phyloP scores from a whole-genome alignment of 768 basidiomycete species.

The Tricholoma sp. region DNA sequence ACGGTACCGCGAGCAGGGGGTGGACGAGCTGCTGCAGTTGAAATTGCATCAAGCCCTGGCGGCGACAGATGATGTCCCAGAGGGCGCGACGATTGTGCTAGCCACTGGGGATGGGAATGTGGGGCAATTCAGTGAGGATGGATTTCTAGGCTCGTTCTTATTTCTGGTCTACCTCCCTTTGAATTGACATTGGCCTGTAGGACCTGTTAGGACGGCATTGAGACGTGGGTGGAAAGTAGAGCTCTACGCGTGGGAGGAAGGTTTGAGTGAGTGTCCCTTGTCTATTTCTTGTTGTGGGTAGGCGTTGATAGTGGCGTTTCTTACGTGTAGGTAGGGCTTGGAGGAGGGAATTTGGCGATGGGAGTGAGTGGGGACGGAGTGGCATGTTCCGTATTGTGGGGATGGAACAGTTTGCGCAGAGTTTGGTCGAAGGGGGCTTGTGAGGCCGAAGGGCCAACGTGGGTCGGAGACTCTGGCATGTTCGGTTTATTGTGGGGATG shows the following conservation, averaged over 20 bases:
- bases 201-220: conserved; percentile 80
- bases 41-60: conserved; percentile 87
- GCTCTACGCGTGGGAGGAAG: conserved; percentile 87
- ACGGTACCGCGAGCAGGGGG: conserved; percentile 85
- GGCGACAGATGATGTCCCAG: conserved; percentile 56
- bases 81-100: conserved; percentile 78
- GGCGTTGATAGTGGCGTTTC: background rate
- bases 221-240: conserved; percentile 94
- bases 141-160: conserved; percentile 58
- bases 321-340: conserved; percentile 48
- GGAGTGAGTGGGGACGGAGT: conserved; percentile 43
- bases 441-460: background rate
- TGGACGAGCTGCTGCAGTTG: conserved; percentile 91
- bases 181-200: conserved; percentile 11
- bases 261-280: conserved; percentile 66
- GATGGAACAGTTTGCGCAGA: conserved; percentile 63
- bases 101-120: conserved; percentile 94
- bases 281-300: no score
- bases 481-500: no score
- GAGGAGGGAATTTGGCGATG: conserved; percentile 66
- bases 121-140: conserved; percentile 89
- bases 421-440: conserved; percentile 40
- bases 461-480: background rate
- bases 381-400: conserved; percentile 52
- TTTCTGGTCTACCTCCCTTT: conserved; percentile 1